Evolutionary conservation across 148 eudicot genomes (phyloP).

Genomic region (Rhododendron molle): DNA sequence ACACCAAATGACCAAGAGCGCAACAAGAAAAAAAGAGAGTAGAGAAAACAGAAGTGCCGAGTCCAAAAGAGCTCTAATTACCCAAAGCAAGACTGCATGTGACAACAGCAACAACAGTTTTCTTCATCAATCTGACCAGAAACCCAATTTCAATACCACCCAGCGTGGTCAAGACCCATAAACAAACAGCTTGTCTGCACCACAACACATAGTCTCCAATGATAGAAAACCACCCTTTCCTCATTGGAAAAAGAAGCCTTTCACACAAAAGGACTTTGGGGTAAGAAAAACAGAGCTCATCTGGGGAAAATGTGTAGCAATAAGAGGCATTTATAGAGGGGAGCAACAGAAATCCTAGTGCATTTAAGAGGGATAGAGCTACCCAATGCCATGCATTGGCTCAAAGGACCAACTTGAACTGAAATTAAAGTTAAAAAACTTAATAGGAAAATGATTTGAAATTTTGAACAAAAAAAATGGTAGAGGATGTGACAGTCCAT

Average conservation of each 20-base stretch:
- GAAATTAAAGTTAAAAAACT: background rate
- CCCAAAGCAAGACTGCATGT: conserved; percentile 59
- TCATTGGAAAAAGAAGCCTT: conserved; percentile 1
- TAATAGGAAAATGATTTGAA: background rate
- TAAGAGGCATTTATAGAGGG: background rate
- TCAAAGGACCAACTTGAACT: background rate
- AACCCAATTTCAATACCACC: conserved; percentile 17
- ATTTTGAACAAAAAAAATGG: background rate
- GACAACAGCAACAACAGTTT: conserved; percentile 24
- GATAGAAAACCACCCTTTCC: background rate
- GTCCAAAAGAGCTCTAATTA: conserved; percentile 1
- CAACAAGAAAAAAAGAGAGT: background rate
- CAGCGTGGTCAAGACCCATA: conserved; percentile 18
- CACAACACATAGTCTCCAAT: conserved; percentile 16
- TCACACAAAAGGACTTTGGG: background rate
- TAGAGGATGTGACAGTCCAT: background rate
- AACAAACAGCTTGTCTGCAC: conserved; percentile 16
- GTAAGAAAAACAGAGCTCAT: background rate
- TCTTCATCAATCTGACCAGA: conserved; percentile 31
- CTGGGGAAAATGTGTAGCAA: background rate
- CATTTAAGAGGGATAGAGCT: conserved; percentile 10
- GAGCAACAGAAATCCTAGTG: background rate
- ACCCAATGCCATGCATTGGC: conserved; percentile 11
- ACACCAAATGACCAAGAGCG: background rate
- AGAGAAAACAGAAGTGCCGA: background rate